Conservation (phyloP, 2,329 filamentous ascomycete species). For the Aureobasidium sp. region DNA sequence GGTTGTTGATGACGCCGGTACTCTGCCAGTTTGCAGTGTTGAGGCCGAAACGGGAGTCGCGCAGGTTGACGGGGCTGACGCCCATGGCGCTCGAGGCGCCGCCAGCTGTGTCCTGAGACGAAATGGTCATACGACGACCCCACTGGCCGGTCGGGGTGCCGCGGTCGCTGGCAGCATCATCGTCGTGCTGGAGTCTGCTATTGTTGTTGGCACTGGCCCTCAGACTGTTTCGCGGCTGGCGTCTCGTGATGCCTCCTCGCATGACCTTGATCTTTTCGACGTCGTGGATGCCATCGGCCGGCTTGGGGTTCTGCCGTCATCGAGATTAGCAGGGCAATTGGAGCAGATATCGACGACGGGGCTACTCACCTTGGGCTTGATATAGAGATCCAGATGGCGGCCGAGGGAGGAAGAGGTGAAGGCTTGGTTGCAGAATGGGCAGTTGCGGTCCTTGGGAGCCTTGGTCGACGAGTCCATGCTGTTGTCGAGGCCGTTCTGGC, state of each 20-base stretch:
- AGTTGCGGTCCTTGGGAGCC: constrained; percentile 75
- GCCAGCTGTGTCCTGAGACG: constrained; percentile 12
- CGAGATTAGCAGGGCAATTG: background rate
- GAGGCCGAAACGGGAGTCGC: constrained; percentile 11
- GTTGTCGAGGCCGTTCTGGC: constrained; percentile 9
- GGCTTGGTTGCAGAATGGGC: constrained; percentile 78
- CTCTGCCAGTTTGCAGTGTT: constrained; percentile 22
- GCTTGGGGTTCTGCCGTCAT: constrained; percentile 61
- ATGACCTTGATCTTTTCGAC: constrained; percentile 82
- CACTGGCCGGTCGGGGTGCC: constrained; percentile 13
- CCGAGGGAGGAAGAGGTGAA: constrained; percentile 94
- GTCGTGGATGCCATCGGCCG: constrained; percentile 78
- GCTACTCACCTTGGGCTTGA: constrained; percentile 61
- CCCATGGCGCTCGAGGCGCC: constrained; percentile 11
- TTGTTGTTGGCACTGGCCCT: constrained; percentile 18
- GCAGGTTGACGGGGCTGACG: constrained; percentile 13
- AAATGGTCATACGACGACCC: constrained; percentile 5
- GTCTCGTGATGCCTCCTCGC: constrained; percentile 75
- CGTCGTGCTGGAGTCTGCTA: constrained; percentile 5
- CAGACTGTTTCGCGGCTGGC: constrained; percentile 58
- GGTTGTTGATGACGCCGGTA: constrained; percentile 71
- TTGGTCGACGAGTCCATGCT: constrained; percentile 18
- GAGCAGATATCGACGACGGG: background rate
- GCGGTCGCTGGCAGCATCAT: constrained; percentile 11
- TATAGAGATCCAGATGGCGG: constrained; percentile 87